These are phyloP conservation scores for Serendipita vermifera DNA, from an alignment of 768 basidiomycete species.

Conservation along the genomic window DNA sequence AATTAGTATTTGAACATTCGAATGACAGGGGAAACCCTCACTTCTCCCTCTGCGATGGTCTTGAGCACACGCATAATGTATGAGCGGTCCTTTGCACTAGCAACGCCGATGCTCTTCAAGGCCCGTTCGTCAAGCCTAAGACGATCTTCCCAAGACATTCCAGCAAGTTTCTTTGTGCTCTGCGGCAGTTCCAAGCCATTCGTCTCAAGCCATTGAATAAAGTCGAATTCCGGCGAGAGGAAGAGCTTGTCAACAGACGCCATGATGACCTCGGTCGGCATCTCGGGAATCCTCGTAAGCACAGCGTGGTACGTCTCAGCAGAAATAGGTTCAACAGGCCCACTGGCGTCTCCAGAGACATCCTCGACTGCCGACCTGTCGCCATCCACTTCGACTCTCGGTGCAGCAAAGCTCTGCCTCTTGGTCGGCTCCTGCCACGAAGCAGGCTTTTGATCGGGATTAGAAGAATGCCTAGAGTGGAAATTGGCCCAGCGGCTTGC, in stretches of 20 bases:
- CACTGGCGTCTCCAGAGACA: background rate
- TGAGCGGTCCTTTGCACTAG: background rate
- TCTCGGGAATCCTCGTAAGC: constrained; percentile 5
- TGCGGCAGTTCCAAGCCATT: background rate
- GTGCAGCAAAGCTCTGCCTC: background rate
- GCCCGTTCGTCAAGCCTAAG: background rate
- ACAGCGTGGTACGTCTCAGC: background rate
- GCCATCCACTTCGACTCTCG: background rate
- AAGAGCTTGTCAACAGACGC: background rate
- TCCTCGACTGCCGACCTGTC: background rate
- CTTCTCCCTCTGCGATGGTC: constrained; percentile 1
- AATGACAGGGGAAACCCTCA: background rate
- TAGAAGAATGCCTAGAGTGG: background rate
- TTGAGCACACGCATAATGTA: constrained; percentile 8
- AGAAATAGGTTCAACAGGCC: background rate
- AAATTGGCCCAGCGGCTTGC: background rate
- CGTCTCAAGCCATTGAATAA: background rate
- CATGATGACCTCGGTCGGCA: constrained; percentile 8
- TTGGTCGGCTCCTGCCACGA: background rate
- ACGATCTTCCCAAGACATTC: constrained; percentile 1
- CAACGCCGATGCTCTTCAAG: background rate
- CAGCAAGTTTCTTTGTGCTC: background rate
- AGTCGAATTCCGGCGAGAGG: background rate
- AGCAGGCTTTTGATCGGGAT: background rate
- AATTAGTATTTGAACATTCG: background rate